Percentiles rank a stretch among this genome's conserved stretches.
These are phyloP conservation scores for Colletotrichum sp. DNA, from an alignment of 2,329 filamentous ascomycete genomes.

Conservation along the genomic window DNA sequence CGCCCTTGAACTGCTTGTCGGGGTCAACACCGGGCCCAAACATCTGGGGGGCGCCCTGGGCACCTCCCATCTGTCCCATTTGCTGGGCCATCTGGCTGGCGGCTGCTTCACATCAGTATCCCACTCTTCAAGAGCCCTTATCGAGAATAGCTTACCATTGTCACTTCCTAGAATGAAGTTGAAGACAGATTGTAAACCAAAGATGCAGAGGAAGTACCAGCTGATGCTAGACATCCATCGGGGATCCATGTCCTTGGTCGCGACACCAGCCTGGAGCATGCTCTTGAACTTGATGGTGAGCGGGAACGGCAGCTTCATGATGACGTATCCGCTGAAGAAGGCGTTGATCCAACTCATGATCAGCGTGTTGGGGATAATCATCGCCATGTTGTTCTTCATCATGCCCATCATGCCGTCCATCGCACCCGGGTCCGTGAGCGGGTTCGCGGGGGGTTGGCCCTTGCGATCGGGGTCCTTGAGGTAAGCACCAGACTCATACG, in stretches of 20 bases:
- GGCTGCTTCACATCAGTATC: constrained; percentile 58
- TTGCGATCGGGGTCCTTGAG: constrained; percentile 87
- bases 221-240: constrained; percentile 98
- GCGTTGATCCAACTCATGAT: constrained; percentile 99
- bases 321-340: constrained; percentile 97
- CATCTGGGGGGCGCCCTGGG: constrained; percentile 63
- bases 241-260: constrained; percentile 94
- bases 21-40: constrained; percentile 94
- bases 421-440: constrained; percentile 90
- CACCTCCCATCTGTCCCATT: constrained; percentile 81
- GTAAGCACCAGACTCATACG: constrained; percentile 85
- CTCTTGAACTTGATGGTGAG: constrained; percentile 99
- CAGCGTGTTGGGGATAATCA: constrained; percentile 98
- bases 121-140: not conserved
- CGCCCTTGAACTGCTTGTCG: constrained; percentile 90
- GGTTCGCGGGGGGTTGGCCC: constrained; percentile 89
- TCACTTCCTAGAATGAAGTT: constrained; percentile 96
- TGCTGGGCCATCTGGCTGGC: constrained; percentile 92
- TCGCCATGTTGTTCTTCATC: constrained; percentile 99
- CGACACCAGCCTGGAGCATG: constrained; percentile 97
- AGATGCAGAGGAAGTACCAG: constrained; percentile 98
- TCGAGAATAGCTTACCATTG: constrained; percentile 70
- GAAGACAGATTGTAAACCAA: constrained; percentile 95
- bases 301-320: constrained; percentile 97
- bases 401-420: constrained; percentile 99